Conservation (phyloP, 106 monocot species). For the Posidonia australis region DNA sequence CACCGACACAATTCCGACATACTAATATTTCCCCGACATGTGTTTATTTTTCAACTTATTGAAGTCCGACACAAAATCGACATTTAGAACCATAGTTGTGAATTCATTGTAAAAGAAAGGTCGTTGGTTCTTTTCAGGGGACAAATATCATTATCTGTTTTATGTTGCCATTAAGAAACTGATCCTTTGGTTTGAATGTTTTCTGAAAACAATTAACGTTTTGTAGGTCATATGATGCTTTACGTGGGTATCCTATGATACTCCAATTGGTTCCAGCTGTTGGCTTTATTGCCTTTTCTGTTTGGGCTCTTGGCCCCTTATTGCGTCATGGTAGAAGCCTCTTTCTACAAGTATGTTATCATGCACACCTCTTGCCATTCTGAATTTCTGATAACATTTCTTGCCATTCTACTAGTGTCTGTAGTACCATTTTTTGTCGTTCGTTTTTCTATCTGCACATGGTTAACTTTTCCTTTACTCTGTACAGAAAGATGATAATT, state of each 20-base stretch:
- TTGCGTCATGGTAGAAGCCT: conserved; percentile 43
- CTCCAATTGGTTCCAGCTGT: conserved; percentile 50
- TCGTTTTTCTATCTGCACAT: background rate
- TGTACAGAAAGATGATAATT: conserved; percentile 48
- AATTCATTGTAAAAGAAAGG: too few relatives aligned
- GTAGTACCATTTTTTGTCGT: background rate
- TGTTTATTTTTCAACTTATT: too few relatives aligned
- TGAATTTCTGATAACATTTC: too few relatives aligned
- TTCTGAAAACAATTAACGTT: background rate
- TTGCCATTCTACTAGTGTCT: conserved; percentile 2
- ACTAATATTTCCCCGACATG: too few relatives aligned
- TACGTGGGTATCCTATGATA: conserved; percentile 30
- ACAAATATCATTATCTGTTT: too few relatives aligned
- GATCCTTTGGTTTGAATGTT: background rate
- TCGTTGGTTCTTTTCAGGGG: too few relatives aligned
- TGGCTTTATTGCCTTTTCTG: conserved; percentile 69
- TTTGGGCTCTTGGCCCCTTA: conserved; percentile 69
- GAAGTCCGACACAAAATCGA: too few relatives aligned
- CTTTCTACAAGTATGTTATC: conserved; percentile 42
- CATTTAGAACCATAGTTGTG: too few relatives aligned
- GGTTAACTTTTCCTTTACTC: conserved; percentile 2
- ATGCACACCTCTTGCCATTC: background rate
- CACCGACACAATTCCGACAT: too few relatives aligned
- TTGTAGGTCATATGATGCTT: conserved; percentile 42
- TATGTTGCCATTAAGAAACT: too few relatives aligned